Evolutionary conservation across 345 rosid species (phyloP), one percentile per base, ranked within the genome.

Genomic region (Excoecaria agallocha): DNA sequence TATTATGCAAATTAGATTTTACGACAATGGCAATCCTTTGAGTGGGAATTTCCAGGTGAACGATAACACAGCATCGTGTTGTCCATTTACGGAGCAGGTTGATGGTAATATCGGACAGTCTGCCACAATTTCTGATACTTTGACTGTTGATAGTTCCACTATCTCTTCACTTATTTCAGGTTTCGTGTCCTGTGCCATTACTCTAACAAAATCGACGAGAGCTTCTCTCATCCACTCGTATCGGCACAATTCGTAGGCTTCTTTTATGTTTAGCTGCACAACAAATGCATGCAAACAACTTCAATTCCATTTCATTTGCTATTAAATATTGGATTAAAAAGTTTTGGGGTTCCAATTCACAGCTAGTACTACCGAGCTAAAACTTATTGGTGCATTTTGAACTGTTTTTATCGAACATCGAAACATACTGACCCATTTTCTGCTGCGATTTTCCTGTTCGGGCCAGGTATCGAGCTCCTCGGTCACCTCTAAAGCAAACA

Each of bases 391-490:
- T 30, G 2, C 30, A 30, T 30, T 30, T 30, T 30, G 30, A 30
- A 2, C 30, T 30, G 30, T 30, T 30, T 30, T 30, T 30, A 30
- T 30, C 30, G 30, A 30, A 30, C 30, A 30, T 30, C 30, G 30
- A 30, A 6, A 5, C 37, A 69, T 17, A 69, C 48, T n/a, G 30
- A 55, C 72, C 59, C 89, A 87, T 46, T 78, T 84, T 74, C 88
- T 84, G 25, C 56, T 51, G 37, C 83, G 78, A 24, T 78, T 72
- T 64, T 77, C 77, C 72, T 81, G 85, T 50, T 87, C 90, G 6
- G 90, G 90, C 89, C 90, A 87, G 13, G 83, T 74, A 51, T 73
- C 77, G 0, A 87, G 85, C 75, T 84, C 86, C 78, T 87, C 86
- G 57, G 54, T 84, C 71, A 85, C 87, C 7, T 56, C 77, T 74